phyloP scores from a whole-genome alignment of 2,329 filamentous ascomycete genomes.

The Colletotrichum lentis region DNA sequence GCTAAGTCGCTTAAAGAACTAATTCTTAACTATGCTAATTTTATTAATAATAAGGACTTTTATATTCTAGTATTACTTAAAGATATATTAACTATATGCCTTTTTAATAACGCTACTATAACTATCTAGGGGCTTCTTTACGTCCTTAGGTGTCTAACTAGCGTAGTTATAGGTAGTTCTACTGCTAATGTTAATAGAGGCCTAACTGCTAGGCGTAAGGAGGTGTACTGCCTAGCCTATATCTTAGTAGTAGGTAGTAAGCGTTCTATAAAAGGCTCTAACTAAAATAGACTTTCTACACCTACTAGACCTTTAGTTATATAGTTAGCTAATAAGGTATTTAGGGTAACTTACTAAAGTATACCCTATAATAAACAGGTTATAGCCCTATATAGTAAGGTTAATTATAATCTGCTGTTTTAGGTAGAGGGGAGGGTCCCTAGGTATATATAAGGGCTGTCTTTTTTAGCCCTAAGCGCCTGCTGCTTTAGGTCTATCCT shows the following conservation, averaged over 20 bases:
- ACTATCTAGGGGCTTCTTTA: not conserved
- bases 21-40: constrained; percentile 72
- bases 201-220: constrained; percentile 67
- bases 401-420: constrained; percentile 41
- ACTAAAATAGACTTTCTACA: constrained; percentile 19
- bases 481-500: too few species aligned
- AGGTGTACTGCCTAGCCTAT: constrained; percentile 50
- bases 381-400: constrained; percentile 58
- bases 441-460: not conserved
- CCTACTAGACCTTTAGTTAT: constrained; percentile 1
- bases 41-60: constrained; percentile 71
- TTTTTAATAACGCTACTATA: not conserved
- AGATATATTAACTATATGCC: constrained; percentile 42
- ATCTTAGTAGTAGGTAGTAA: not conserved
- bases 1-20: constrained; percentile 66
- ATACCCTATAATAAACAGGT: constrained; percentile 72
- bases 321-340: constrained; percentile 45
- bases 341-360: too few species aligned
- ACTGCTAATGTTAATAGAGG: constrained; percentile 65
- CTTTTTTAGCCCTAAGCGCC: too few species aligned
- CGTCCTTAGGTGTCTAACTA: constrained; percentile 57
- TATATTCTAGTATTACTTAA: constrained; percentile 51
- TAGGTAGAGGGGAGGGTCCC: not conserved
- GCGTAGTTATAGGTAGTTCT: constrained; percentile 65
- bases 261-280: not conserved